Percentiles rank a stretch among this genome's conserved stretches.
Evolutionary conservation across 2,329 filamentous ascomycete species (phyloP).

Genomic region (Amesomyces nigricolor): DNA sequence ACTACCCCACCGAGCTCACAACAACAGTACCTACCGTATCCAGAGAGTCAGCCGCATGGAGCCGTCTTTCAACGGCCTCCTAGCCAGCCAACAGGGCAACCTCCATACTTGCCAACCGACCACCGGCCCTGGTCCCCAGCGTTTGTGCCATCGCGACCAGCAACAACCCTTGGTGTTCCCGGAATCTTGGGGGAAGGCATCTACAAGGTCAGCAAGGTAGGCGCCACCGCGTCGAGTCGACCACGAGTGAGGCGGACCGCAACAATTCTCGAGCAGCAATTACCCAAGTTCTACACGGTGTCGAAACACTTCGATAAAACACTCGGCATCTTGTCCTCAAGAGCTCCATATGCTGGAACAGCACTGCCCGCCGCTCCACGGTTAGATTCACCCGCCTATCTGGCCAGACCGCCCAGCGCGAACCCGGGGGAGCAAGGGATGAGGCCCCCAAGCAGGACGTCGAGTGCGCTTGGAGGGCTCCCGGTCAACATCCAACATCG

Average conservation of each 20-base stretch:
- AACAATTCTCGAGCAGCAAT: neutral
- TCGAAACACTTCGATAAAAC: conserved; percentile 19
- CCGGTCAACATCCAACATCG: neutral
- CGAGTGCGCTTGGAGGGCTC: neutral
- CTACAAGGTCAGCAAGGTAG: conserved; percentile 24
- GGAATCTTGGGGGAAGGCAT: conserved; percentile 22
- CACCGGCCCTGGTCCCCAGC: conserved; percentile 13
- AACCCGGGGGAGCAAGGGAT: neutral
- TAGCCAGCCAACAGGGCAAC: conserved; percentile 14
- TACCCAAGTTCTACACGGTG: conserved; percentile 8
- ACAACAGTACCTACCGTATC: neutral
- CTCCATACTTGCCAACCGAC: neutral
- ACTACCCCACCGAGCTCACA: neutral
- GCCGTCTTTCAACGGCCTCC: neutral
- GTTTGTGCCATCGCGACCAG: conserved; percentile 12
- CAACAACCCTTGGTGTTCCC: conserved; percentile 20
- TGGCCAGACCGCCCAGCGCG: neutral
- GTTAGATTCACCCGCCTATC: neutral
- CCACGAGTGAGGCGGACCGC: conserved; percentile 11
- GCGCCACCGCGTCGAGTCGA: conserved; percentile 10
- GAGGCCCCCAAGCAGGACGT: neutral
- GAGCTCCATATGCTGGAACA: neutral
- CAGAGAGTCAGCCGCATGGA: neutral
- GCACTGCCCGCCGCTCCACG: neutral
- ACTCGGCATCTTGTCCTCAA: conserved; percentile 9